phyloP scores from a whole-genome alignment of 1,284 basidiomycete genomes.

The Apiotrichum mycotoxinovorans region DNA sequence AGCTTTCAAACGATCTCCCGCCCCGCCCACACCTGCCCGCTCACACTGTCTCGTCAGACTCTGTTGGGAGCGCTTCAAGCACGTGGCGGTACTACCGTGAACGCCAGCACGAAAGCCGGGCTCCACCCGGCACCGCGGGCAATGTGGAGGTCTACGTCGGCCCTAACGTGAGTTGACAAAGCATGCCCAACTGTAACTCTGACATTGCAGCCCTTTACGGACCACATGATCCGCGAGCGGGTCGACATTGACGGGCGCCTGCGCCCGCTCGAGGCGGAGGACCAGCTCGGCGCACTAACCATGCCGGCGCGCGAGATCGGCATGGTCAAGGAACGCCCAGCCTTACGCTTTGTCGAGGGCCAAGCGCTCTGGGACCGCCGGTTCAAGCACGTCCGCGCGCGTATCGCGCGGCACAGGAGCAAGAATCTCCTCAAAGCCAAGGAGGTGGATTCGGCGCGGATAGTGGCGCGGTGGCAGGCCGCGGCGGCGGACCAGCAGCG shows the following conservation, averaged over 20 bases:
- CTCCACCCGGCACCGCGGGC: constrained; percentile 58
- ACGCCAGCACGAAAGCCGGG: constrained; percentile 11
- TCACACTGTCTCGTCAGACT: too few species aligned
- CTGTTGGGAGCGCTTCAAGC: too few species aligned
- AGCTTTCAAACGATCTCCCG: too few species aligned
- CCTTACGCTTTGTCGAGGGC: constrained; percentile 48
- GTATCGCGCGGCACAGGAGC: constrained; percentile 39
- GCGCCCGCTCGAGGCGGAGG: constrained; percentile 69
- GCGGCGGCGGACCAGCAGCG: not conserved
- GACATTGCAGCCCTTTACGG: constrained; percentile 42
- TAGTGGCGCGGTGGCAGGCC: constrained; percentile 2
- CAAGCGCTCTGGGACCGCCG: constrained; percentile 48
- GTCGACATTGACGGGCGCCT: constrained; percentile 72
- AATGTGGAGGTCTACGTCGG: constrained; percentile 60
- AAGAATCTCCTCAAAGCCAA: constrained; percentile 40
- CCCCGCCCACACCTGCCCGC: too few species aligned
- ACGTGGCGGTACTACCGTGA: too few species aligned
- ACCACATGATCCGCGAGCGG: constrained; percentile 78
- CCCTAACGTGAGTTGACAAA: constrained; percentile 52
- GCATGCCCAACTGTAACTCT: not conserved
- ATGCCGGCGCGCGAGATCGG: constrained; percentile 60
- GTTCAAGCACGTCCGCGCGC: constrained; percentile 34
- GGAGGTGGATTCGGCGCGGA: constrained; percentile 27
- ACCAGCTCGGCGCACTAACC: constrained; percentile 63
- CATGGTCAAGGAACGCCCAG: constrained; percentile 53